Base-by-base conservation (phyloP, 2,329 filamentous ascomycete species). In the Stylonectria norvegica region DNA sequence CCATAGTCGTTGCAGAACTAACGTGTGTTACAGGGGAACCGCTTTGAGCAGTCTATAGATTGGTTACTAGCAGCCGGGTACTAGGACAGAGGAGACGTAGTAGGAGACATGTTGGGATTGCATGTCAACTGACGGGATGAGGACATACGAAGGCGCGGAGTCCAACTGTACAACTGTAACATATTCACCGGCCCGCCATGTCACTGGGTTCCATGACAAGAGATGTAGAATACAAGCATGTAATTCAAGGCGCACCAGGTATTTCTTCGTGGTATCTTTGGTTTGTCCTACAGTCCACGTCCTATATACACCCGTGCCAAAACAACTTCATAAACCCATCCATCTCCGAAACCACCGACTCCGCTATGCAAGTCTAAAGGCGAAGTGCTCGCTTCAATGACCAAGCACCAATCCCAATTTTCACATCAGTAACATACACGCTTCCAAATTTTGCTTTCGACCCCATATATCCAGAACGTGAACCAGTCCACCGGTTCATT, bases 41-140 rank as follows among this genome's bases (percentile, higher is more conserved):
- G 58, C 40, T 61, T 58, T 38, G 50, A 58, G 11, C 52, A 58
- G 23, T 38, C 52, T 4, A 50, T 53, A 38, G 43, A 59, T 16
- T 69, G 64, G 61, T 45, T 68, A 16, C 35, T 65, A 15, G 48
- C 57, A 9, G 50, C 51, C 12, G 66, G 66, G 2, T 69, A 68
- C 36, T 69, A 58, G 52, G 38, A 6, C 3, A 41, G 27, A 7
- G 29, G 36, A 25, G 15, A 16, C 23, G 7, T 16, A 8, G 5
- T 19, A 11, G 22, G 20, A n/a, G 28, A 31, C 5, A 32, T 15
- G 6, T 8, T 4, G 5, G 15, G 5, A 25, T 25, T 7, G 7
- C n/a, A 7, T 7, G 12, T 7, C 22, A 25, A 25, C 22, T 32
- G 15, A 18, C 9, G 19, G 15, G n/a, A 16, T 18, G 16, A 7